A percentile compares a stretch with the other conserved stretches of the same genome.
These are phyloP conservation scores for Ascomycota sp. DNA, from an alignment of 2,329 filamentous ascomycete genomes.

Conservation along the genomic window DNA sequence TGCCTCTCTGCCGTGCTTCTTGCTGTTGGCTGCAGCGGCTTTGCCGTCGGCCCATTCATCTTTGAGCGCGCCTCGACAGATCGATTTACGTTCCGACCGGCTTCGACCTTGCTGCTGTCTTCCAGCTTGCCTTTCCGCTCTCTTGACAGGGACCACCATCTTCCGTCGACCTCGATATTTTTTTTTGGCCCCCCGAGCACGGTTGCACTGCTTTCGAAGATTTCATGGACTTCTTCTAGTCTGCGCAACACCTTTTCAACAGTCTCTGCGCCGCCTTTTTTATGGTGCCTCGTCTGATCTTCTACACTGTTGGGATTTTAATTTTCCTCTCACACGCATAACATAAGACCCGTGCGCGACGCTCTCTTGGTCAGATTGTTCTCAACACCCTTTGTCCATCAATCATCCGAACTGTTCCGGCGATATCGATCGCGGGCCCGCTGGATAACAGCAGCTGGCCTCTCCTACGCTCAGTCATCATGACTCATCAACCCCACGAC, in stretches of 20 bases:
- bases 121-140: neutral
- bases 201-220: neutral
- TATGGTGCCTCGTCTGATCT: neutral
- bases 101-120: neutral
- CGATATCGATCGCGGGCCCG: slow-evolving; percentile 1
- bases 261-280: neutral
- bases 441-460: slow-evolving; percentile 6
- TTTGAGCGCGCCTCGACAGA: too few relatives aligned
- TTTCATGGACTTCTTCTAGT: too few relatives aligned
- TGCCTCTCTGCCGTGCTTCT: neutral
- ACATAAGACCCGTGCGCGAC: too few relatives aligned
- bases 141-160: too few relatives aligned
- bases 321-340: too few relatives aligned
- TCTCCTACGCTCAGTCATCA: slow-evolving; percentile 4
- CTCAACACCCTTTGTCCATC: too few relatives aligned
- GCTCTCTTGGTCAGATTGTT: neutral
- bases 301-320: too few relatives aligned
- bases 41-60: too few relatives aligned
- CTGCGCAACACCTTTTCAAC: neutral
- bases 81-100: neutral
- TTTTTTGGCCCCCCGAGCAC: neutral
- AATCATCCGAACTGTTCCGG: too few relatives aligned
- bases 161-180: too few relatives aligned
- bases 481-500: slow-evolving; percentile 32
- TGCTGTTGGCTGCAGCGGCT: neutral